These are phyloP conservation scores for Alternaria dauci DNA, from an alignment of 2,329 filamentous ascomycete genomes.

Conservation along the genomic window DNA sequence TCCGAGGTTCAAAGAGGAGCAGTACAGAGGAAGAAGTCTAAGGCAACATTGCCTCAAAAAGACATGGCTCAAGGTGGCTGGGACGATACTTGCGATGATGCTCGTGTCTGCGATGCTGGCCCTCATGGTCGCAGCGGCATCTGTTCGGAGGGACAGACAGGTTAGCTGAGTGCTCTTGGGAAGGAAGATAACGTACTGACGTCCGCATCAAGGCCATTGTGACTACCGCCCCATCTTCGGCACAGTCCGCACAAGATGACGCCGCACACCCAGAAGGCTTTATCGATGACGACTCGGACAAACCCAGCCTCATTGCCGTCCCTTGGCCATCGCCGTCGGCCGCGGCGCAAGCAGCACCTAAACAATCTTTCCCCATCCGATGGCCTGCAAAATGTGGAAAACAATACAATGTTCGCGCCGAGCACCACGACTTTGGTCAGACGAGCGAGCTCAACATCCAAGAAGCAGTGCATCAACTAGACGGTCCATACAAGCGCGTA, in stretches of 20 bases:
- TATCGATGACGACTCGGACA: conserved; percentile 25
- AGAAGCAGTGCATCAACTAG: conserved; percentile 43
- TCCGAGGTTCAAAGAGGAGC: conserved; percentile 33
- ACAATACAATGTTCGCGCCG: conserved; percentile 44
- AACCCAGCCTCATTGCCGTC: conserved; percentile 20
- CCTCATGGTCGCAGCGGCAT: conserved; percentile 27
- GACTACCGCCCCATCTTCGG: conserved; percentile 9
- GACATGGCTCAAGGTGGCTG: conserved; percentile 33
- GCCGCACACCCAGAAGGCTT: conserved; percentile 21
- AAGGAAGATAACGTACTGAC: conserved; percentile 8
- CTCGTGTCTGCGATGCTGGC: conserved; percentile 36
- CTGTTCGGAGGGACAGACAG: conserved; percentile 27
- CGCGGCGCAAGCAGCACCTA: conserved; percentile 15
- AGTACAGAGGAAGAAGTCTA: conserved; percentile 30
- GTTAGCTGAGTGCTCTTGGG: conserved; percentile 17
- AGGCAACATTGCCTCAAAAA: conserved; percentile 32
- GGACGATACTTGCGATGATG: conserved; percentile 30
- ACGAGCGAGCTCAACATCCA: conserved; percentile 36
- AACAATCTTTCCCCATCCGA: conserved; percentile 44
- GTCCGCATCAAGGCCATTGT: conserved; percentile 2
- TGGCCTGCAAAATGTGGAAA: conserved; percentile 48
- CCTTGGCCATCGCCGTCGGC: conserved; percentile 27
- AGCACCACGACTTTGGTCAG: conserved; percentile 40
- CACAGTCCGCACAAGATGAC: conserved; percentile 24
- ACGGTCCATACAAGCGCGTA: conserved; percentile 46